Base-by-base conservation (phyloP, 345 rosid species). In the Pistacia vera region DNA sequence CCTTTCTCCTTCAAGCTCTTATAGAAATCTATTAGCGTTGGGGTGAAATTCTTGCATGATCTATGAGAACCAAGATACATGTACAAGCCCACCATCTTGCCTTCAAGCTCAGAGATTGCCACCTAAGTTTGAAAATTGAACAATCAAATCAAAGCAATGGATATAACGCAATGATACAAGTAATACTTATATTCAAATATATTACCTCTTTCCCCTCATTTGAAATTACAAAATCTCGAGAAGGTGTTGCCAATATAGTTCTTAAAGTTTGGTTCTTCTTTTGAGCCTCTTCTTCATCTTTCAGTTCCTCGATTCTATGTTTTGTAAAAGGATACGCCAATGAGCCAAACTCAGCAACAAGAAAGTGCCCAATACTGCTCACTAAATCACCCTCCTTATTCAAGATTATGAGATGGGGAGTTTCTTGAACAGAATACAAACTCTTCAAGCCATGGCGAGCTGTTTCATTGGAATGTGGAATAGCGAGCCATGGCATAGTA, bases 81-180 rank as follows among this genome's bases (percentile, higher is more conserved):
- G 33, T 75, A 83, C 28, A 83, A 59, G 2, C 84, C 85, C n/a
- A 83, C 78, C 0, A 75, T 72, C 76, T 82, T 81, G 61, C 87
- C 85, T 75, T 83, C 84, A 48, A 83, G 87, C 57, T 79, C 85
- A 35, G 85, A 77, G 59, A 83, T 65, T 12, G 84, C 72, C 20
- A 85, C 78, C 88, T 85, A 44, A 16, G 44, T 38, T 13, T 2
- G 4, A 54, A 13, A 66, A n/a, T 60, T 18, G 57, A 54, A 16
- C 57, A 54, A 4, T 54, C 20, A 54, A 16, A 54, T 54, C n/a
- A 54, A 14, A n/a, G 16, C 57, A 54, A 54, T n/a, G 38, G 0
- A 65, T 38, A 20, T 36, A 18, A 13, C 16, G 46, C 8, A 62
- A 63, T 36, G 67, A 36, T 6, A 16, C 3, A 3, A 16, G 17